These are phyloP conservation scores for Vanrija sp. DNA, from an alignment of 1,284 basidiomycete species.

Conservation along the genomic window DNA sequence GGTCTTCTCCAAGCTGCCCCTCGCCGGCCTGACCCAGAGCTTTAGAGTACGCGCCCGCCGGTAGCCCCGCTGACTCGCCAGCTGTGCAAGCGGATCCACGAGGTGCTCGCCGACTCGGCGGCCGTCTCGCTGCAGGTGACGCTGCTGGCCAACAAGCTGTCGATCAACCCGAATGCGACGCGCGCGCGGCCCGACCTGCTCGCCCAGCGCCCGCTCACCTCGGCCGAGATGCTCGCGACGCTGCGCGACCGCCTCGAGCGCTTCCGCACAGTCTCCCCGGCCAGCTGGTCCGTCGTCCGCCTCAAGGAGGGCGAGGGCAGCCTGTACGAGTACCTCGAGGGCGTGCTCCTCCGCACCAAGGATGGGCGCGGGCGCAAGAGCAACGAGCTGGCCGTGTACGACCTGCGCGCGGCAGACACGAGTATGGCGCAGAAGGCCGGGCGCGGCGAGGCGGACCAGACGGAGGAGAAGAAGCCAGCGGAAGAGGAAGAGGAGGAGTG, in stretches of 20 bases:
- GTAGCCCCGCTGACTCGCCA: slow-evolving; percentile 4
- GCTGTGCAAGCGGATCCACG: slow-evolving; percentile 36
- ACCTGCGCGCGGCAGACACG: slow-evolving; percentile 19
- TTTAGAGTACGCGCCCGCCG: background rate
- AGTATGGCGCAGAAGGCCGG: slow-evolving; percentile 16
- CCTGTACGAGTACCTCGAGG: slow-evolving; percentile 49
- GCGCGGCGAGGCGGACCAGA: slow-evolving; percentile 15
- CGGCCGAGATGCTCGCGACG: slow-evolving; percentile 31
- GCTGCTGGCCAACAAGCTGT: slow-evolving; percentile 70
- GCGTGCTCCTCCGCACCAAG: slow-evolving; percentile 29
- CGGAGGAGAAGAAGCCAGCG: slow-evolving; percentile 16
- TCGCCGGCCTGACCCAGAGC: background rate
- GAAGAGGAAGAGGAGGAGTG: slow-evolving; percentile 8
- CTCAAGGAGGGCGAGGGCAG: slow-evolving; percentile 39
- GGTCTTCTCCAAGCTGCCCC: background rate
- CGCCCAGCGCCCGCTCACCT: slow-evolving; percentile 46
- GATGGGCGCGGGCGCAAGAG: slow-evolving; percentile 2
- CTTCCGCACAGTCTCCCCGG: slow-evolving; percentile 37
- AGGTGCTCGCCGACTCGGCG: slow-evolving; percentile 29
- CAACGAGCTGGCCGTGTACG: slow-evolving; percentile 23
- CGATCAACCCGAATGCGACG: slow-evolving; percentile 54
- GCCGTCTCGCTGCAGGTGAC: slow-evolving; percentile 66
- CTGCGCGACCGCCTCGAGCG: slow-evolving; percentile 39
- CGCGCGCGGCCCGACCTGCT: slow-evolving; percentile 14
- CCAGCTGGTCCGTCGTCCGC: slow-evolving; percentile 11